Evolutionary conservation across 495 filamentous ascomycete species (phyloP).

Genomic region (Pyrenopolyporus hunteri): DNA sequence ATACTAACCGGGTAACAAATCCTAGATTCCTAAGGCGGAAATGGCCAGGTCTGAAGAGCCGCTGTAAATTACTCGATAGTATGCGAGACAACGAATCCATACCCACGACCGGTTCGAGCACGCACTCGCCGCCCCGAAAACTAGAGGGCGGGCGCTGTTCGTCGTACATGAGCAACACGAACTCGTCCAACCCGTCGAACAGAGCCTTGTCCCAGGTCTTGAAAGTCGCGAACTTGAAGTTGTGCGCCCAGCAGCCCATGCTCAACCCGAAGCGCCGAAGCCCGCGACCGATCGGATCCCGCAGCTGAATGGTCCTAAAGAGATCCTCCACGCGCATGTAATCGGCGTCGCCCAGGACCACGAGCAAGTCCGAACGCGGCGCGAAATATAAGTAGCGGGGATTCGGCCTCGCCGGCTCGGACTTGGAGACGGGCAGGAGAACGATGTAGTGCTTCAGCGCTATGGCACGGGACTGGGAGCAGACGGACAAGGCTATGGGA

Average conservation of each 20-base stretch:
- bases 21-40: conserved; percentile 17
- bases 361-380: conserved; percentile 40
- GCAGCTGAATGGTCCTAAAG: conserved; percentile 7
- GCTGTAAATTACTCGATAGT: neutral
- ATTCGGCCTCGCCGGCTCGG: neutral
- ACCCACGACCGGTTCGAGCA: neutral
- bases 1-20: neutral
- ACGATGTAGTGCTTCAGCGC: conserved; percentile 42
- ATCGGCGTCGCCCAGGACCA: conserved; percentile 38
- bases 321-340: conserved; percentile 27
- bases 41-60: neutral
- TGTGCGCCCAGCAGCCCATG: conserved; percentile 3
- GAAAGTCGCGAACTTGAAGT: neutral
- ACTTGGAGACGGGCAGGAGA: conserved; percentile 36
- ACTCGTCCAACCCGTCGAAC: conserved; percentile 3
- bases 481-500: conserved; percentile 42
- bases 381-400: conserved; percentile 40
- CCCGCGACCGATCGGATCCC: neutral
- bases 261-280: conserved; percentile 8
- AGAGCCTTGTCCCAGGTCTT: neutral
- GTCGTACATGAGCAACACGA: conserved; percentile 23
- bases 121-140: conserved; percentile 20
- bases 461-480: conserved; percentile 40
- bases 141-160: conserved; percentile 6
- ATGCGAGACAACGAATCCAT: conserved; percentile 4